Evolutionary conservation across 2,329 filamentous ascomycete genomes (phyloP).

Genomic region (Ophiostoma ulmi): DNA sequence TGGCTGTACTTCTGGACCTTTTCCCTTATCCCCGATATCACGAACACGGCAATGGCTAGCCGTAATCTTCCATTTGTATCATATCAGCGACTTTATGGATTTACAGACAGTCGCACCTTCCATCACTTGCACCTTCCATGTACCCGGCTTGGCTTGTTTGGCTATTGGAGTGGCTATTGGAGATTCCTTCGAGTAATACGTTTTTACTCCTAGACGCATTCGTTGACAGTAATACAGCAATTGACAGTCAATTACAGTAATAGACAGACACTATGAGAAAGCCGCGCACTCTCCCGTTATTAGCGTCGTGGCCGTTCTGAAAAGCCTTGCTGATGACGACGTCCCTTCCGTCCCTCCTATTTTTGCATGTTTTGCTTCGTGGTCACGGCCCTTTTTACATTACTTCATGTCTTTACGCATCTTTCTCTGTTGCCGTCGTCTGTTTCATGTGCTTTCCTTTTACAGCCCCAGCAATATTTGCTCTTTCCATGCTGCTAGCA

Average conservation of each 20-base stretch:
- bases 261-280: neutral
- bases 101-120: too few species aligned
- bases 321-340: conserved; percentile 9
- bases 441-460: neutral
- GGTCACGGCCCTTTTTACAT: neutral
- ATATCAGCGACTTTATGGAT: neutral
- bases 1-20: neutral
- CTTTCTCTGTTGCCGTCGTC: neutral
- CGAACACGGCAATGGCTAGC: neutral
- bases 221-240: too few species aligned
- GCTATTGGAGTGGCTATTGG: too few species aligned
- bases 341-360: neutral
- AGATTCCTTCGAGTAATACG: too few species aligned
- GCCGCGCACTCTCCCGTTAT: conserved; percentile 11
- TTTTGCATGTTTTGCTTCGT: neutral
- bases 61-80: neutral
- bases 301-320: conserved; percentile 5
- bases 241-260: too few species aligned
- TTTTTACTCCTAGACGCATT: too few species aligned
- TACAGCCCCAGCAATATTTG: too few species aligned
- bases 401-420: neutral
- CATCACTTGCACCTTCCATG: neutral
- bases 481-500: neutral
- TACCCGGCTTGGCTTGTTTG: neutral
- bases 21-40: neutral